phyloP scores from a whole-genome alignment of 306 rosid genomes.

The Cajanus cajan region DNA sequence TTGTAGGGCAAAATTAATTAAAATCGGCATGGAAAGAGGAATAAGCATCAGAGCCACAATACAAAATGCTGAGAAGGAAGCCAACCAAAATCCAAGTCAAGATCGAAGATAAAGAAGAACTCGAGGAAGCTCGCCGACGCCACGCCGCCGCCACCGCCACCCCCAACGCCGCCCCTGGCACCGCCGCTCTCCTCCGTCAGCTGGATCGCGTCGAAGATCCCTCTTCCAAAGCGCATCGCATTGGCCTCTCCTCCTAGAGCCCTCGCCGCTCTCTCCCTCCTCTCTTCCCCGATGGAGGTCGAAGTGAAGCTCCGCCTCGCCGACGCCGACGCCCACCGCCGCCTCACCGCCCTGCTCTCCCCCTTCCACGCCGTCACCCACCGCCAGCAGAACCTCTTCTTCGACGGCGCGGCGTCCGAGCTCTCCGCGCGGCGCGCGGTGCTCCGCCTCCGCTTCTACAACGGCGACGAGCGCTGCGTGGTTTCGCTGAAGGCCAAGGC shows the following conservation, averaged over 20 bases:
- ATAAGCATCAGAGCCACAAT: not conserved
- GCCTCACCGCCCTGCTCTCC: conserved; percentile 46
- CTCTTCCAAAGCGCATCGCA: conserved; percentile 48
- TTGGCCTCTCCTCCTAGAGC: conserved; percentile 41
- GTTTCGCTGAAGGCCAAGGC: conserved; percentile 75
- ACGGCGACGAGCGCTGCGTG: conserved; percentile 55
- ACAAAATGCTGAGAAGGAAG: conserved; percentile 70
- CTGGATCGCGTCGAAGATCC: conserved; percentile 60
- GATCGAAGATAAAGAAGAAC: conserved; percentile 85
- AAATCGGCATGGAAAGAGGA: not conserved
- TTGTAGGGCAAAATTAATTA: not conserved
- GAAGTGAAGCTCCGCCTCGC: conserved; percentile 78
- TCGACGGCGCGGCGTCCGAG: conserved; percentile 69
- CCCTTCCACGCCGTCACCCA: conserved; percentile 61
- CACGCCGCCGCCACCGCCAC: conserved; percentile 31
- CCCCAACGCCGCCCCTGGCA: conserved; percentile 31
- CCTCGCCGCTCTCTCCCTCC: not conserved
- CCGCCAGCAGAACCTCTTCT: conserved; percentile 80
- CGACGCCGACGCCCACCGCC: conserved; percentile 44
- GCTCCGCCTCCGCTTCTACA: conserved; percentile 77
- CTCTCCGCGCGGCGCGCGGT: conserved; percentile 61
- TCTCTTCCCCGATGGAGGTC: conserved; percentile 40
- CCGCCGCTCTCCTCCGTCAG: conserved; percentile 57
- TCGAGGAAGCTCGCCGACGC: conserved; percentile 76
- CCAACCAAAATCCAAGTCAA: conserved; percentile 64